Conservation (phyloP, 495 filamentous ascomycete genomes). For the Aspergillus ellipticus region DNA sequence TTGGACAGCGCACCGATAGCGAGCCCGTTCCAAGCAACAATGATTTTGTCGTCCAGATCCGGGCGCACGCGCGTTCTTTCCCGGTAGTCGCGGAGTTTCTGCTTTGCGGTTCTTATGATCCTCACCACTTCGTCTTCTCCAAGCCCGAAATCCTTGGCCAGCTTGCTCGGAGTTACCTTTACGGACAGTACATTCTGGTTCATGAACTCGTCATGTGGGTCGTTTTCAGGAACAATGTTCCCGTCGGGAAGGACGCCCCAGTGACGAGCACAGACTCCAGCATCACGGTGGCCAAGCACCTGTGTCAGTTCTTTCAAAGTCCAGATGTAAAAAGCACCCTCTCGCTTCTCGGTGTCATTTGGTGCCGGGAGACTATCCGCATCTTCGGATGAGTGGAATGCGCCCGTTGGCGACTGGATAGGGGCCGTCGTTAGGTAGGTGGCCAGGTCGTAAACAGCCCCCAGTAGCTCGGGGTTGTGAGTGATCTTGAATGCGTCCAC, state of each 20-base stretch:
- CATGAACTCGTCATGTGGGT: conserved; percentile 91
- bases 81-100: conserved; percentile 69
- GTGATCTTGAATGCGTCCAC: conserved; percentile 81
- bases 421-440: conserved; percentile 71
- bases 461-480: conserved; percentile 66
- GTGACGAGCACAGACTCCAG: conserved; percentile 73
- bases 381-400: conserved; percentile 86
- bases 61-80: conserved; percentile 74
- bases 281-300: conserved; percentile 67
- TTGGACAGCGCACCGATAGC: conserved; percentile 80
- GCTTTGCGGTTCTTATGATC: conserved; percentile 64
- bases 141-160: conserved; percentile 77
- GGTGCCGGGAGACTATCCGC: conserved; percentile 78
- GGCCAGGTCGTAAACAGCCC: conserved; percentile 76
- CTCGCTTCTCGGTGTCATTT: conserved; percentile 78
- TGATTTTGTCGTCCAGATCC: conserved; percentile 87
- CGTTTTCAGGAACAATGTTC: conserved; percentile 79
- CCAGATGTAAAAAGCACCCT: conserved; percentile 96
- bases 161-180: conserved; percentile 54
- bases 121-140: conserved; percentile 65
- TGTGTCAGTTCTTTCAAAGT: conserved; percentile 81
- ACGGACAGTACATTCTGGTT: conserved; percentile 65
- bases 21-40: conserved; percentile 84
- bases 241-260: conserved; percentile 86
- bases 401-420: conserved; percentile 64